Base-by-base conservation (phyloP, 2,329 filamentous ascomycete genomes). In the Aquanectria penicillioides region DNA sequence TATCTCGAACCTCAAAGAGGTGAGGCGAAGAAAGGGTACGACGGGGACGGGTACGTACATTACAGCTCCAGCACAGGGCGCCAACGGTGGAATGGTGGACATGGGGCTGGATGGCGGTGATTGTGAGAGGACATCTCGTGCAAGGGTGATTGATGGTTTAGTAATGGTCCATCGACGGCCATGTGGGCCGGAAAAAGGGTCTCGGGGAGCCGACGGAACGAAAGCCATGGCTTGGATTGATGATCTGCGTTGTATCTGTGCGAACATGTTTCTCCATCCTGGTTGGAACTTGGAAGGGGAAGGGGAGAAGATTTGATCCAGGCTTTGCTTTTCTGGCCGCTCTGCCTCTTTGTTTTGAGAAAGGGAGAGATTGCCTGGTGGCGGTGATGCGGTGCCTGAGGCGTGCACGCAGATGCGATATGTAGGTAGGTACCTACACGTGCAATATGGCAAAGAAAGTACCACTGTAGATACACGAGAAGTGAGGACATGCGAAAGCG, bases 1-100 rank as follows among this genome's bases (percentile, higher is more conserved):
- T 13, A 37, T 37, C 41, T n/a, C 36, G 59, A 57, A 20, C 26
- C 33, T 28, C 46, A 57, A 44, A 22, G 34, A 26, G 26, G 55
- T 53, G 26, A 52, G 40, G 20, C 38, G 15, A 52, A 20, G 6
- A 41, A 50, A 33, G 38, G 36, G 18, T 54, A 55, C 44, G 47
- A 37, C 31, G 64, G 59, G 44, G 37, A 56, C 38, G 40, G 52
- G 64, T 62, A 68, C 58, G 53, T 60, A 67, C 53, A 60, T 54
- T 52, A 44, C 20, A 43, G 33, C 8, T 43, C 40, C 56, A 57
- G 54, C 53, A 28, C 38, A 37, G 34, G 43, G 47, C 22, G 52
- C 17, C 13, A 20, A 25, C 40, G 26, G 37, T 15, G 49, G 41
- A 52, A 58, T 41, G 47, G 48, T 52, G 55, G 48, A 22, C 40